These are phyloP conservation scores for Komagataella phaffii DNA, from an alignment of 805 yeast genomes.

Conservation along the genomic window DNA sequence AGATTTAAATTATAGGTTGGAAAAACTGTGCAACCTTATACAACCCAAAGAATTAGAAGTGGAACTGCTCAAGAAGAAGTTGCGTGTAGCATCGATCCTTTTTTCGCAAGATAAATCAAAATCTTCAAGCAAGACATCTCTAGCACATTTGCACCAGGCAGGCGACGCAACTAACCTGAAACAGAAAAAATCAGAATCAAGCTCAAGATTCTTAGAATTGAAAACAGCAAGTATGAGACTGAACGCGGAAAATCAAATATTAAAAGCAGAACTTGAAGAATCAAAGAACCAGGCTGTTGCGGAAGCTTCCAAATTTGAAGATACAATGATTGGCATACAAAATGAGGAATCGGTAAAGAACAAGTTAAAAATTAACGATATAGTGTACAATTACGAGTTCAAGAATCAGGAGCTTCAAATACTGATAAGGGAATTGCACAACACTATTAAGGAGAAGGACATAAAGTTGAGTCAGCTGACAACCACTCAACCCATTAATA, in stretches of 20 bases:
- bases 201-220: neutral
- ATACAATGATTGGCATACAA: neutral
- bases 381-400: slow-evolving; percentile 3
- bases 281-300: neutral
- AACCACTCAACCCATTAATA: slow-evolving; percentile 12
- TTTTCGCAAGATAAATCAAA: neutral
- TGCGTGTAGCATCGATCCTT: neutral
- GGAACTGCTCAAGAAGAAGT: neutral
- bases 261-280: neutral
- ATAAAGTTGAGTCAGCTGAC: slow-evolving; percentile 6
- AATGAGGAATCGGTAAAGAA: neutral
- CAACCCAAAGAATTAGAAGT: neutral
- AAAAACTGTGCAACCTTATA: neutral
- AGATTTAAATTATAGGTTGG: neutral
- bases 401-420: slow-evolving; percentile 4
- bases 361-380: neutral
- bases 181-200: neutral
- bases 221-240: neutral
- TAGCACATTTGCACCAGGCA: neutral
- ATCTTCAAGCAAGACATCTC: neutral
- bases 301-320: neutral
- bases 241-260: neutral
- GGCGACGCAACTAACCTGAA: neutral
- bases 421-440: slow-evolving; percentile 3
- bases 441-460: slow-evolving; percentile 7